Evolutionary conservation across 805 yeast species (phyloP).

Genomic region (Deakozyma indianensis): DNA sequence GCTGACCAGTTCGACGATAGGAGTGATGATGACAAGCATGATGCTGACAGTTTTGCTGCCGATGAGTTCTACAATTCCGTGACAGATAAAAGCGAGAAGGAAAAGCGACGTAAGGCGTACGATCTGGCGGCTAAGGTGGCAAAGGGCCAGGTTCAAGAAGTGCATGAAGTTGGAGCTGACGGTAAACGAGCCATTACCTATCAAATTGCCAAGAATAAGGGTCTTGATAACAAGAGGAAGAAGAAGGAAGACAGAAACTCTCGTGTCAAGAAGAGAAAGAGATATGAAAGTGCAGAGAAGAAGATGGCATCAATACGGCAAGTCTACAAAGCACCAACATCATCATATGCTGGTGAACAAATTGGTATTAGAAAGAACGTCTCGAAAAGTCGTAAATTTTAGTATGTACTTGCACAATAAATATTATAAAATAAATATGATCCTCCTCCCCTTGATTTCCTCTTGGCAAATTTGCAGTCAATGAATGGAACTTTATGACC

Average conservation of each 20-base stretch:
- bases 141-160: conserved; percentile 66
- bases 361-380: conserved; percentile 95
- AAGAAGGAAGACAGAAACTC: conserved; percentile 91
- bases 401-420: not conserved
- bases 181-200: conserved; percentile 93
- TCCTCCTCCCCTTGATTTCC: too few relatives aligned
- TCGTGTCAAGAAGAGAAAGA: conserved; percentile 96
- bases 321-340: conserved; percentile 61
- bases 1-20: conserved; percentile 14
- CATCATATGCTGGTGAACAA: conserved; percentile 84
- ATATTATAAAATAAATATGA: not conserved
- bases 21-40: conserved; percentile 4
- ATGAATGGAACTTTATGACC: too few relatives aligned
- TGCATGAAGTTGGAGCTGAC: conserved; percentile 47
- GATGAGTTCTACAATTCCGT: conserved; percentile 48
- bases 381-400: conserved; percentile 72
- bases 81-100: conserved; percentile 34
- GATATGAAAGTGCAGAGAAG: conserved; percentile 90
- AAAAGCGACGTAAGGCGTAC: conserved; percentile 48
- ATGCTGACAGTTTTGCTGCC: conserved; percentile 17
- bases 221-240: conserved; percentile 72
- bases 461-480: too few relatives aligned
- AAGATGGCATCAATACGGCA: conserved; percentile 81
- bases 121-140: conserved; percentile 62
- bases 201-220: conserved; percentile 92